Percentiles rank a stretch among this genome's conserved stretches.
These are phyloP conservation scores for Starmerella powellii DNA, from an alignment of 805 yeast species.

Conservation along the genomic window DNA sequence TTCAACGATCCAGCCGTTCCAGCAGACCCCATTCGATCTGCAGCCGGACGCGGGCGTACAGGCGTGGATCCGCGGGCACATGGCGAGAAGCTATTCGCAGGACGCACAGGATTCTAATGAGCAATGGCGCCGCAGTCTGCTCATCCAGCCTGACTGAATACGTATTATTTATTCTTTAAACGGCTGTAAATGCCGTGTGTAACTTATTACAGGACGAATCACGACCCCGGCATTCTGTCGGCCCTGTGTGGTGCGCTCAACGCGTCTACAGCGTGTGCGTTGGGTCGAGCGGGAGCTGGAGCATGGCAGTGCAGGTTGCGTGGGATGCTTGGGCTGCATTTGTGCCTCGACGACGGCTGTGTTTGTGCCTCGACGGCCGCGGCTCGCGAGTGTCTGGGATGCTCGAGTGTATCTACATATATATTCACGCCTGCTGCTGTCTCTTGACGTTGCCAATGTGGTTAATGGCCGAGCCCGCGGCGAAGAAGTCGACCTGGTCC, in stretches of 20 bases:
- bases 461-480: conserved; percentile 94
- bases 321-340: too few relatives aligned
- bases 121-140: conserved; percentile 30
- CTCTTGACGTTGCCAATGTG: conserved; percentile 50
- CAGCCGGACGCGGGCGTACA: conserved; percentile 22
- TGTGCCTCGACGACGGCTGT: too few relatives aligned
- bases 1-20: conserved; percentile 28
- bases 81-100: conserved; percentile 25
- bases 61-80: conserved; percentile 28
- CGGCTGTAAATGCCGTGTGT: too few relatives aligned
- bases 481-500: conserved; percentile 92
- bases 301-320: too few relatives aligned
- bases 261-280: too few relatives aligned
- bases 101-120: conserved; percentile 25
- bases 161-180: conserved; percentile 7
- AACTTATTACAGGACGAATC: too few relatives aligned
- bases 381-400: too few relatives aligned
- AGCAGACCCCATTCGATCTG: conserved; percentile 18
- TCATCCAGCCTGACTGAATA: conserved; percentile 26
- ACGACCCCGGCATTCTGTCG: too few relatives aligned
- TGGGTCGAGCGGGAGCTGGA: too few relatives aligned
- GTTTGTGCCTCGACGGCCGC: too few relatives aligned
- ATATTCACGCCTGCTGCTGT: not conserved
- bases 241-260: too few relatives aligned
- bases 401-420: too few relatives aligned